Evolutionary conservation across 2,329 filamentous ascomycete genomes (phyloP), one percentile per base, ranked within the genome.

Genomic region (Cordyceps sp.): DNA sequence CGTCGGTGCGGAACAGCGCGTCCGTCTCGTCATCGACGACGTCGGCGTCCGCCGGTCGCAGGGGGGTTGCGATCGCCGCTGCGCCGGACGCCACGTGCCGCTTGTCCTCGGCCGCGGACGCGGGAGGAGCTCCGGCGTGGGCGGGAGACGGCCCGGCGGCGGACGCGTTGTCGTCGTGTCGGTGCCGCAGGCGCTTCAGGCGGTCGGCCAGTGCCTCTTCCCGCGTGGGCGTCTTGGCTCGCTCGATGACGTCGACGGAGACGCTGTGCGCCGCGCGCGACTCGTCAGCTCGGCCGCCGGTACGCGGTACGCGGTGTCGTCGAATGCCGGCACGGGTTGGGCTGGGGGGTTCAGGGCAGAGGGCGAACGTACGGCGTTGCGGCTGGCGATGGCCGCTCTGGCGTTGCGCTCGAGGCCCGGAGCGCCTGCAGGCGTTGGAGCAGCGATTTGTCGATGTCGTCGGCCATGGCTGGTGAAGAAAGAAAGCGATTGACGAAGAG

Each of bases 341-440:
- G n/a, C n/a, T n/a, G n/a, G n/a, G n/a, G n/a, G n/a, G n/a, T n/a
- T n/a, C n/a, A n/a, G n/a, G n/a, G n/a, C n/a, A n/a, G n/a, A n/a
- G n/a, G n/a, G n/a, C n/a, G n/a, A n/a, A n/a, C n/a, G n/a, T n/a
- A n/a, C n/a, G n/a, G n/a, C n/a, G n/a, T n/a, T n/a, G n/a, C n/a
- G n/a, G n/a, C n/a, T 19, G 35, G 12, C 13, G 33, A 6, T 18
- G 17, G 35, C 16, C 33, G 34, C 19, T 34, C 26, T 41, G 38
- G 50, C 43, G 46, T 61, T 59, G 42, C 39, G 37, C 41, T 46
- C 17, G 40, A 39, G 16, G 51, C 53, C 30, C 53, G 48, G 24
- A 73, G 51, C 9, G 68, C 68, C 32, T 68, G 67, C 20, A 73
- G 54, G 20, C 69, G 61, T 35, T 66, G 61, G 16, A 72, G 50